Percentiles rank a stretch among this genome's conserved stretches.
Evolutionary conservation across 805 yeast species (phyloP).

Genomic region (Myxozyma mucilagina): DNA sequence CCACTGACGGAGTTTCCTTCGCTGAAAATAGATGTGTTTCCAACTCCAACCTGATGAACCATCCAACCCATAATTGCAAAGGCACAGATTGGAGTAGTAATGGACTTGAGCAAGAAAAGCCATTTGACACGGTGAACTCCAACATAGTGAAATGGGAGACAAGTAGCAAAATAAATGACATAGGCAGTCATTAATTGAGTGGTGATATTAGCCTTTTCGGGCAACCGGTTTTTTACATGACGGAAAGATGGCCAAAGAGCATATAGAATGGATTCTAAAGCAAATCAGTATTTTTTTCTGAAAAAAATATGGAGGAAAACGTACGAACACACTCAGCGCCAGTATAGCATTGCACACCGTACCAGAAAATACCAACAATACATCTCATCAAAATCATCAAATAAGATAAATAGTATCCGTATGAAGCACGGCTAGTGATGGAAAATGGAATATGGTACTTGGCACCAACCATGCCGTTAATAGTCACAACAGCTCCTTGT

Average conservation of each 20-base stretch:
- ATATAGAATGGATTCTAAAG: conserved; percentile 57
- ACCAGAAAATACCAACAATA: conserved; percentile 87
- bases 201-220: conserved; percentile 27
- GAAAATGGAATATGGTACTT: conserved; percentile 64
- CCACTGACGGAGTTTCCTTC: conserved; percentile 47
- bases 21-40: conserved; percentile 12
- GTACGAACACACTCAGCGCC: conserved; percentile 74
- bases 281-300: conserved; percentile 50
- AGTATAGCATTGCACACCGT: conserved; percentile 80
- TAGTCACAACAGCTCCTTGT: conserved; percentile 45
- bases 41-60: conserved; percentile 39
- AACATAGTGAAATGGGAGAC: conserved; percentile 78
- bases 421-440: conserved; percentile 71
- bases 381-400: conserved; percentile 68
- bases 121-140: conserved; percentile 84
- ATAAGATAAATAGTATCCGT: conserved; percentile 92
- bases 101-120: conserved; percentile 78
- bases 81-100: conserved; percentile 79
- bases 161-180: conserved; percentile 78
- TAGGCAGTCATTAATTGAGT: conserved; percentile 67
- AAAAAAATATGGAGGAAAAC: conserved; percentile 39
- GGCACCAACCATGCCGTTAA: conserved; percentile 52
- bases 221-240: conserved; percentile 45
- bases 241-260: conserved; percentile 61
- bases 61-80: conserved; percentile 82